Base-by-base conservation (phyloP, 2,329 filamentous ascomycete species). In the Apiospora phragmitis region DNA sequence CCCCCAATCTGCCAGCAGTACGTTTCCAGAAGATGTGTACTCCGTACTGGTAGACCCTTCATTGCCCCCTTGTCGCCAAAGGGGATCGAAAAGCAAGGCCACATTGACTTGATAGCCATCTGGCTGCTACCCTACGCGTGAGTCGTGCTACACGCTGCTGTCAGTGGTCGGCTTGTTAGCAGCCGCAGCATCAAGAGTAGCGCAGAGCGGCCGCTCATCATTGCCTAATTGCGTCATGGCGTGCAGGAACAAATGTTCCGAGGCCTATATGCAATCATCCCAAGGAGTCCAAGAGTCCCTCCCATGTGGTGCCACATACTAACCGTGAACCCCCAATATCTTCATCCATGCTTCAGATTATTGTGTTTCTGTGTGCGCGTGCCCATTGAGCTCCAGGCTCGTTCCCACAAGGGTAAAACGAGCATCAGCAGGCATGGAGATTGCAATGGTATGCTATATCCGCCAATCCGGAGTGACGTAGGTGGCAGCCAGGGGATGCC, bases 381-480 rank as follows among this genome's bases (percentile, higher is more conserved):
- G 16, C 26, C 14, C 49, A 32, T 18, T 3, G 18, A 16, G 26
- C 49, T 9, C 6, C 16, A 55, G 43, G 43, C 21, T 11, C 51
- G 16, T 62, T 62, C 12, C 55, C 32, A 24, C 55, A 32, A 4
- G 32, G 18, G 55, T 62, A 32, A n/a, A 62, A 38, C 55, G 11
- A 38, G 55, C 35, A 21, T 24, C 55, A 62, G 32, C 55, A n/a
- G 18, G 26, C 32, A 32, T 32, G 32, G 32, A 62, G 55, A 62
- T 62, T 38, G 21, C 29, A 59, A 29, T 26, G 55, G 29, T 62
- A n/a, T 59, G 51, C 29, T 59, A 62, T 38, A 62, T 62, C 21
- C 18, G 55, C 32, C 55, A 62, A 21, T 21, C 41, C 69, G 65
- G 16, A 49, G 65, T 68, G 69, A 70, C 69, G 69, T 70, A 70